Base-by-base conservation (phyloP, 371 early-diverging fungal species). In the Nematocida sp. region DNA sequence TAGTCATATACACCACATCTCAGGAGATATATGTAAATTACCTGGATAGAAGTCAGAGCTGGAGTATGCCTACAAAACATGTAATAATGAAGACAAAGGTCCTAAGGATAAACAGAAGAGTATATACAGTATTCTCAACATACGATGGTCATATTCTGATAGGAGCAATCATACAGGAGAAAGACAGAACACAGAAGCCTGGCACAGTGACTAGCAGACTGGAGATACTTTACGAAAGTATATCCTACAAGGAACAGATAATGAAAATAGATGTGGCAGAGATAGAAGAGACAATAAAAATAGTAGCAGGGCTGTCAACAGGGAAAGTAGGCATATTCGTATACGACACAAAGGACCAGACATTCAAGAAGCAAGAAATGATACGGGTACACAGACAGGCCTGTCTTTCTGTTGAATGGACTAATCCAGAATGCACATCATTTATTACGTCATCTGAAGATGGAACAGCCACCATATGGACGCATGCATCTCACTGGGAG, bases 321-420 rank as follows among this genome's bases (percentile, higher is more conserved):
- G 46, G 64, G 21, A 64, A 53, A 52, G 38, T 64, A 1, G 55
- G 25, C 29, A 34, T 64, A 11, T 64, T 48, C 29, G 31, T 13
- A 0, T 64, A 64, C 35, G 21, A n/a, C 7, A 29, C 55, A 17
- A 53, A 43, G 11, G 23, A 49, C 17, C 11, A 23, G 2, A 17
- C 29, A 11, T 35, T 64, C 19, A 52, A 15, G 21, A 52, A 64
- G 21, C 19, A 11, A 54, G 54, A 54, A 9, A 54, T 32, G 27
- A 11, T 54, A 40, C 4, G 11, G 32, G 47, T n/a, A 52, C 53
- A 46, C 40, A 49, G 32, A 29, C 11, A 34, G 11, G 21, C 21
- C 54, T 54, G 54, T 34, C 9, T 13, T 5, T 32, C 54, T 32
- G 9, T 34, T 11, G 7, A 35, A 19, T 25, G 9, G 54, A 31